Conservation (phyloP, 2,329 filamentous ascomycete species). For the Colletotrichum liaoningense region DNA sequence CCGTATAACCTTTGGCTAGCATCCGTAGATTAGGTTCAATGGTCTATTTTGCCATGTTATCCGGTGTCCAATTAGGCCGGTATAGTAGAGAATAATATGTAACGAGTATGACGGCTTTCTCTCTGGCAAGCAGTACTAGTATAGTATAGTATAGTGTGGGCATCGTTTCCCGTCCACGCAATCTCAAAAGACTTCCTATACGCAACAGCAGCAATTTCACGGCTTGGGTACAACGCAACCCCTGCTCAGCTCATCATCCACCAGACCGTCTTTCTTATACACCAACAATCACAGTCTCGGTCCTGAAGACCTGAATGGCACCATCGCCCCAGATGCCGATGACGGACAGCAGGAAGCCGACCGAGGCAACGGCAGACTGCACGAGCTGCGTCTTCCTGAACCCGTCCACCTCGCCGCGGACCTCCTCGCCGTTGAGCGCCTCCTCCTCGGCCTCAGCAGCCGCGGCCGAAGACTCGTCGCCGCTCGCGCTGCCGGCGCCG, state of each 20-base stretch:
- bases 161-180: slow-evolving; percentile 21
- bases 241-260: not conserved
- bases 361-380: slow-evolving; percentile 63
- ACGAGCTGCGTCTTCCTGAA: slow-evolving; percentile 66
- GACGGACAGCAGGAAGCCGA: slow-evolving; percentile 71
- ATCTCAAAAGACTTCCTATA: slow-evolving; percentile 26
- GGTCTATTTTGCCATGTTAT: slow-evolving; percentile 30
- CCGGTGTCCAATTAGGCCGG: slow-evolving; percentile 3
- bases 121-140: not conserved
- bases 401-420: slow-evolving; percentile 66
- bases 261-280: slow-evolving; percentile 20
- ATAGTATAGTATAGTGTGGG: not conserved
- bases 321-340: slow-evolving; percentile 77
- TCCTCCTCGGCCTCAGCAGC: slow-evolving; percentile 55
- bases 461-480: slow-evolving; percentile 54
- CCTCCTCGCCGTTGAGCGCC: slow-evolving; percentile 71
- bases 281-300: slow-evolving; percentile 36
- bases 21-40: slow-evolving; percentile 4
- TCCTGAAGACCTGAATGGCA: slow-evolving; percentile 42
- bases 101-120: slow-evolving; percentile 28
- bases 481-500: slow-evolving; percentile 53
- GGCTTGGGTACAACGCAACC: not conserved
- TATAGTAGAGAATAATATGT: slow-evolving; percentile 22
- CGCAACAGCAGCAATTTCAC: slow-evolving; percentile 4
- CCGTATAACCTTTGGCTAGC: not conserved